These are phyloP conservation scores for Eimeria sp. DNA, from an alignment of 169 alveolate species.

Conservation along the genomic window DNA sequence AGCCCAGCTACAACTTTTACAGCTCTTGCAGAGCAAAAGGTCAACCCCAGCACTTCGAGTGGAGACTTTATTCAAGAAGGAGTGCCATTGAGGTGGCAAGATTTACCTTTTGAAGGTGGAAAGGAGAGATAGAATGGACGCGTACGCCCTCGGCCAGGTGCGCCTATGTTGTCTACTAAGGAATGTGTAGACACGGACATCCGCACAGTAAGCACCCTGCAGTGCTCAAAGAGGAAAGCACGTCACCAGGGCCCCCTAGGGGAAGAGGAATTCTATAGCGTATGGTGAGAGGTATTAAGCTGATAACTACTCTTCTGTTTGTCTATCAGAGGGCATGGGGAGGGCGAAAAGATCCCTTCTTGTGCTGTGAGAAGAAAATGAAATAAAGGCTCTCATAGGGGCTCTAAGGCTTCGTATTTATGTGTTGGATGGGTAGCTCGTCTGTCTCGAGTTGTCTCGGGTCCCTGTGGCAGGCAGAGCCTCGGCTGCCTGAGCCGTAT, in stretches of 20 bases:
- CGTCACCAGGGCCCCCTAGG: too few species aligned
- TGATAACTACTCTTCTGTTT: background rate
- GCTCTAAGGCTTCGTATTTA: background rate
- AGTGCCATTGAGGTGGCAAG: background rate
- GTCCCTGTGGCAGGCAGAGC: background rate
- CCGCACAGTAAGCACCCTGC: too few species aligned
- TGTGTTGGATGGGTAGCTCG: background rate
- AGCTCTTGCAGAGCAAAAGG: background rate
- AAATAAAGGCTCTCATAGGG: background rate
- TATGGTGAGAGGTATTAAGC: too few species aligned
- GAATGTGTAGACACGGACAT: background rate
- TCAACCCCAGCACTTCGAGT: background rate
- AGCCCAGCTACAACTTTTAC: background rate
- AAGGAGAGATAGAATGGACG: background rate
- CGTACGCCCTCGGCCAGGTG: background rate
- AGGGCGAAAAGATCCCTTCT: background rate
- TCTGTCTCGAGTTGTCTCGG: slow-evolving; percentile 4
- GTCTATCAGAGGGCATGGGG: background rate
- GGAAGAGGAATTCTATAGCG: too few species aligned
- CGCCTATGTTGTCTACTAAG: background rate
- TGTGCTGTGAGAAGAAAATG: background rate
- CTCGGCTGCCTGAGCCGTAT: slow-evolving; percentile 80
- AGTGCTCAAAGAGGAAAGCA: too few species aligned
- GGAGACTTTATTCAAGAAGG: background rate
- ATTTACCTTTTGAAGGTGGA: background rate